Percentiles rank a stretch among this genome's conserved stretches.
These are phyloP conservation scores for Fusarium sp. DNA, from an alignment of 2,329 filamentous ascomycete species.

Conservation along the genomic window DNA sequence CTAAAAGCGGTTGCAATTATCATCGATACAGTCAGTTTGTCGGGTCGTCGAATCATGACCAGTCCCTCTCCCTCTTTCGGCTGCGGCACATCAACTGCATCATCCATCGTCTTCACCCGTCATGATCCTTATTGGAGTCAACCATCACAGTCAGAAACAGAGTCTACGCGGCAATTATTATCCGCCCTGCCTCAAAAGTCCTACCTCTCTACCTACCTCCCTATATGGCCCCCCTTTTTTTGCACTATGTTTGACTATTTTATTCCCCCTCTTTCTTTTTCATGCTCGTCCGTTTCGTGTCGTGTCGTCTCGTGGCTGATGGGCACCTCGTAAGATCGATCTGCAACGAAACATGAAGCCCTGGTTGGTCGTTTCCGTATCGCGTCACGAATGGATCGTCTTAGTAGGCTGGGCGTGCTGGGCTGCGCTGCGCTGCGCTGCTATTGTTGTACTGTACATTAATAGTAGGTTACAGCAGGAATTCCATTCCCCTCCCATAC, in stretches of 20 bases:
- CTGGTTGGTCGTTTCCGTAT: conserved; percentile 20
- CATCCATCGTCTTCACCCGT: conserved; percentile 24
- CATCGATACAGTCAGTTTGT: conserved; percentile 10
- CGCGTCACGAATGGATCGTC: conserved; percentile 23
- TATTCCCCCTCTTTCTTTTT: conserved; percentile 16
- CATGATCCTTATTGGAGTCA: conserved; percentile 16
- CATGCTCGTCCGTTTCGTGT: conserved; percentile 9
- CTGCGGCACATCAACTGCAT: conserved; percentile 16
- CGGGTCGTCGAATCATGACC: conserved; percentile 1
- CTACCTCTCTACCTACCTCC: not conserved
- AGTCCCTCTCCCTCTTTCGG: conserved; percentile 9
- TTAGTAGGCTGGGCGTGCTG: not conserved
- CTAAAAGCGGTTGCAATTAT: conserved; percentile 29
- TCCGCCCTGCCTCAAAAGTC: not conserved
- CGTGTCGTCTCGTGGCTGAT: conserved; percentile 26
- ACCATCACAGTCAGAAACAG: conserved; percentile 26
- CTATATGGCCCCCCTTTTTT: conserved; percentile 18
- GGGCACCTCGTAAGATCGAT: conserved; percentile 43
- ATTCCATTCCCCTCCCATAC: conserved; percentile 8
- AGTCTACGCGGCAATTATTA: not conserved
- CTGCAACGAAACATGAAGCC: conserved; percentile 31
- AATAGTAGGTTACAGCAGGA: conserved; percentile 3
- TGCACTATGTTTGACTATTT: conserved; percentile 23
- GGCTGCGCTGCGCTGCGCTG: not conserved
- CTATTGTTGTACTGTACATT: not conserved